Base-by-base conservation (phyloP, 768 basidiomycete genomes). In the Agrocybe chaxingu region DNA sequence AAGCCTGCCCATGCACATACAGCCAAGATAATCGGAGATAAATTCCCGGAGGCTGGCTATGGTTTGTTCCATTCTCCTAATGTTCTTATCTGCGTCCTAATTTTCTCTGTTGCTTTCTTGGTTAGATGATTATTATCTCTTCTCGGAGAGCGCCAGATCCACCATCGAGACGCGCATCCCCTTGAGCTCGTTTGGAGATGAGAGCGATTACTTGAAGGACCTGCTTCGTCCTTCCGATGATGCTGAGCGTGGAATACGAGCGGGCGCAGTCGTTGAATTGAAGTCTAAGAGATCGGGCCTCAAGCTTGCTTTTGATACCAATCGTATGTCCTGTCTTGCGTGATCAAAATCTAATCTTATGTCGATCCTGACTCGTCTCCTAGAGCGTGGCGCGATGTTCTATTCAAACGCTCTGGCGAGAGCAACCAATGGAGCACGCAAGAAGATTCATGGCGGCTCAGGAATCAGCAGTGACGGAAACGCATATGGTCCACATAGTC, bases 381-480 rank as follows among this genome's bases (percentile, higher is more conserved):
- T 53, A 89, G 88, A 91, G 65, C 78, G 76, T 7, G 87, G 87
- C 9, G 75, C 87, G 34, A 88, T 89, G 78, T 83, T 88, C 57
- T 89, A 89, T 62, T 77, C 85, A 2, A 82, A 84, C 60, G 80
- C 77, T 43, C 67, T 78, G 47, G 69, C 81, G 10, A 66, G 75
- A 42, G 64, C 71, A 12, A 62, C 67, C 12, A 74, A 71, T 11
- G 81, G 78, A 11, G 78, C 81, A 31, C 75, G 84, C 40, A 89
- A 89, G 73, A 80, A 77, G 64, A 84, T 87, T 33, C 88, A 91
- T 58, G 87, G 87, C 12, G 87, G 87, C 2, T 80, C 79, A n/a
- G 86, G 86, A 18, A 66, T 69, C 13, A 66, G 62, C 42, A 80
- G 73, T 19, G 62, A 74, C 16, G 80, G 80, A 1, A 79, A 84